These are phyloP conservation scores for Venturia effusa DNA, from an alignment of 2,329 filamentous ascomycete genomes.

Conservation along the genomic window DNA sequence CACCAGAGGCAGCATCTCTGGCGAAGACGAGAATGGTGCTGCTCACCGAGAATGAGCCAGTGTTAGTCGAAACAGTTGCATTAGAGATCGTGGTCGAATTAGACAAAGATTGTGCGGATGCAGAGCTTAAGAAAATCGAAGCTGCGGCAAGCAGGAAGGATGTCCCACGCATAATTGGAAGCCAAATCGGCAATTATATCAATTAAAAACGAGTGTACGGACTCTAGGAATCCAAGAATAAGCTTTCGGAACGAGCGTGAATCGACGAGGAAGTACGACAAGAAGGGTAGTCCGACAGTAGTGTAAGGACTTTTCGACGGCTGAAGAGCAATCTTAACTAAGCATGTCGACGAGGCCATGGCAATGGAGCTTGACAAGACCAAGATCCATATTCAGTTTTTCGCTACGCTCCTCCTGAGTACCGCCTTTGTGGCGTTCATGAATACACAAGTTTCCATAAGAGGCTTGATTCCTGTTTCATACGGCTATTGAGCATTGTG, in stretches of 20 bases:
- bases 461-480: not conserved
- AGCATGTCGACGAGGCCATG: not conserved
- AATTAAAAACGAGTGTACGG: not conserved
- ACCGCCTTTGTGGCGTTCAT: not conserved
- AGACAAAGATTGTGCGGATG: not conserved
- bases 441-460: not conserved
- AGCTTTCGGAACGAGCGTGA: not conserved
- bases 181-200: not conserved
- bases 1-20: slow-evolving; percentile 32
- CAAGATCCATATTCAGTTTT: not conserved
- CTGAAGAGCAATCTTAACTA: not conserved
- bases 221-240: not conserved
- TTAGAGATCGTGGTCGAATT: not conserved
- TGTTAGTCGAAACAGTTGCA: not conserved
- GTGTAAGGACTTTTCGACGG: not conserved
- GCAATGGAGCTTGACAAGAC: not conserved
- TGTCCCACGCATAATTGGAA: not conserved
- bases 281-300: not conserved
- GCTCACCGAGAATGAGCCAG: not conserved
- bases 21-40: slow-evolving; percentile 41
- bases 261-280: not conserved
- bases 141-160: not conserved
- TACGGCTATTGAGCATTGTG: not conserved
- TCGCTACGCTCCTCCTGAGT: not conserved
- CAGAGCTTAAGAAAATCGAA: not conserved